These are phyloP conservation scores for Brassica cretica DNA, from an alignment of 345 rosid genomes.

Conservation along the genomic window DNA sequence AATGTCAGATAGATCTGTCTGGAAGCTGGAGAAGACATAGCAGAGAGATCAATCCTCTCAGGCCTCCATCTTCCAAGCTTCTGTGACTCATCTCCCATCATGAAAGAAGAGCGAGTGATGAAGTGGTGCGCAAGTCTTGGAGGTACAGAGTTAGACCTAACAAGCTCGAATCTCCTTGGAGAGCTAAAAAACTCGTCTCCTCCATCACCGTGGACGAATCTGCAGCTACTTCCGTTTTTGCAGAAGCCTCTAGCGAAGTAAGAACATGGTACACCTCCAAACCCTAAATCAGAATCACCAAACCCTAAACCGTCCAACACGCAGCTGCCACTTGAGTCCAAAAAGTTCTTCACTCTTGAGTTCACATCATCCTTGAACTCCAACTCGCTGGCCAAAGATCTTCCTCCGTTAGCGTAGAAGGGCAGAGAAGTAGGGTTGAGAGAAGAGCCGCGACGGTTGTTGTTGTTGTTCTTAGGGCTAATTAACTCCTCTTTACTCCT, in stretches of 20 bases:
- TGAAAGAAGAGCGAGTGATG: slow-evolving; percentile 47
- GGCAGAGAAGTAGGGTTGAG: slow-evolving; percentile 74
- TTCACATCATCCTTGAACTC: slow-evolving; percentile 63
- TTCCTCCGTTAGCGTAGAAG: slow-evolving; percentile 55
- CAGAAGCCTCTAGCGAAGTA: slow-evolving; percentile 92
- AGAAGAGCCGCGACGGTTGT: slow-evolving; percentile 35
- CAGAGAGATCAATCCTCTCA: slow-evolving; percentile 65
- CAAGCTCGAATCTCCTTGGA: slow-evolving; percentile 76
- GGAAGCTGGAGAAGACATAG: slow-evolving; percentile 76
- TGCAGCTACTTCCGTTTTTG: slow-evolving; percentile 79
- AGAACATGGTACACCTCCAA: slow-evolving; percentile 88
- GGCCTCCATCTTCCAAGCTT: slow-evolving; percentile 74
- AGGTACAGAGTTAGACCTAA: slow-evolving; percentile 76
- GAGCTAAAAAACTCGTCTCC: slow-evolving; percentile 55
- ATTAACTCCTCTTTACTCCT: slow-evolving; percentile 51
- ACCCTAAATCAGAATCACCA: slow-evolving; percentile 62
- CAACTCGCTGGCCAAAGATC: slow-evolving; percentile 52
- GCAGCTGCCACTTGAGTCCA: slow-evolving; percentile 59
- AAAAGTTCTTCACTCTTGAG: slow-evolving; percentile 48
- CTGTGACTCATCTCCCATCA: slow-evolving; percentile 68
- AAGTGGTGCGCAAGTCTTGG: slow-evolving; percentile 72
- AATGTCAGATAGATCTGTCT: slow-evolving; percentile 96
- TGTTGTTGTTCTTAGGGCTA: slow-evolving; percentile 41
- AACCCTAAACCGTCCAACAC: slow-evolving; percentile 69
- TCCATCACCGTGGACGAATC: slow-evolving; percentile 72